Conservation (phyloP, 2,329 filamentous ascomycete species). For the Botrytis sinoallii region DNA sequence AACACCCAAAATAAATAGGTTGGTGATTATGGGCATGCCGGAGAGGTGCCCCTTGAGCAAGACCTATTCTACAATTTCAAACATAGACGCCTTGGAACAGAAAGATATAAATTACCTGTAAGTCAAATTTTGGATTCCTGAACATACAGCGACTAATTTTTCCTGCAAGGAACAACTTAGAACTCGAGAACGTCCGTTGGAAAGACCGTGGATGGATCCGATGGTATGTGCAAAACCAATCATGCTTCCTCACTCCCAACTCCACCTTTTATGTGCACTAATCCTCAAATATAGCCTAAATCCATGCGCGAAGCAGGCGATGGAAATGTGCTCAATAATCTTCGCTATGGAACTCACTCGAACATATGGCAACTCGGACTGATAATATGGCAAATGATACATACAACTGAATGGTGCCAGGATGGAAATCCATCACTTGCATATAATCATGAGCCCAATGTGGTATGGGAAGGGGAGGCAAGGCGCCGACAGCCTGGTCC, state of each 20-base stretch:
- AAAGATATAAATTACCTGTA: not conserved
- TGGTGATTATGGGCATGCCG: not conserved
- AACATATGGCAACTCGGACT: slow-evolving; percentile 13
- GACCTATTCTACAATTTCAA: not conserved
- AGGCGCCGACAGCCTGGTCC: rapidly evolving
- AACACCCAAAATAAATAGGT: not conserved
- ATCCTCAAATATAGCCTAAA: not conserved
- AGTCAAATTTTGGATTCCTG: not conserved
- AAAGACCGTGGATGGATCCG: slow-evolving; percentile 12
- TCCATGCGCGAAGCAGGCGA: not conserved
- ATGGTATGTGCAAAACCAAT: not conserved
- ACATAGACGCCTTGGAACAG: not conserved
- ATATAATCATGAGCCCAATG: not conserved
- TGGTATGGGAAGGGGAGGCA: not conserved
- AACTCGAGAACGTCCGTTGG: not conserved
- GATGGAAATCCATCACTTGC: not conserved
- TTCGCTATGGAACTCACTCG: slow-evolving; percentile 3
- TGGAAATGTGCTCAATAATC: slow-evolving; percentile 4
- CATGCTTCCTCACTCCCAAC: not conserved
- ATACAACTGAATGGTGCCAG: not conserved
- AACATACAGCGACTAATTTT: not conserved
- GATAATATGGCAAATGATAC: not conserved
- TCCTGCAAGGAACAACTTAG: slow-evolving; percentile 8
- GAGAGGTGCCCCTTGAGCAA: not conserved
- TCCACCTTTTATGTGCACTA: not conserved